phyloP scores from a whole-genome alignment of 768 basidiomycete genomes.

The Russula sp. region DNA sequence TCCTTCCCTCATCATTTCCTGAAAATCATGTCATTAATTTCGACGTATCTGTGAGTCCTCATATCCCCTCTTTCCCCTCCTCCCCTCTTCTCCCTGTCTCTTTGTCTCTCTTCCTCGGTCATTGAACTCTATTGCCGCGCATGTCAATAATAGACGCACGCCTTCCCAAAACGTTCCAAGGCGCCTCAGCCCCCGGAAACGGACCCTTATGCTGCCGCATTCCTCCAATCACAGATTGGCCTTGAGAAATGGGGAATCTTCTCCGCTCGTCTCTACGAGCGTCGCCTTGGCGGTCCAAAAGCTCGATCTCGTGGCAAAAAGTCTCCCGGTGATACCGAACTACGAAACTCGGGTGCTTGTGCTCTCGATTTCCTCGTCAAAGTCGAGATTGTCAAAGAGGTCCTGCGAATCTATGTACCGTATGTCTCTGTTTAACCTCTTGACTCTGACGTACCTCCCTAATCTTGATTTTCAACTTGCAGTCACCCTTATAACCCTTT shows the following conservation, averaged over 20 bases:
- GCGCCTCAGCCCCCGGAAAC: slow-evolving; percentile 18
- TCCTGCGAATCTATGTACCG: slow-evolving; percentile 42
- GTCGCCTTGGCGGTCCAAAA: slow-evolving; percentile 36
- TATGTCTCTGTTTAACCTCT: slow-evolving; percentile 26
- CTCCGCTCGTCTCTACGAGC: slow-evolving; percentile 40
- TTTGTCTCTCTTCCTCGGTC: neutral
- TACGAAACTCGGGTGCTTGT: slow-evolving; percentile 32
- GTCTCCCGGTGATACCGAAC: slow-evolving; percentile 25
- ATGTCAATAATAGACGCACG: slow-evolving; percentile 19
- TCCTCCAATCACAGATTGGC: slow-evolving; percentile 39
- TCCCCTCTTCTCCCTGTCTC: neutral
- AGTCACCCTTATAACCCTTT: slow-evolving; percentile 49
- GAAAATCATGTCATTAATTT: slow-evolving; percentile 25
- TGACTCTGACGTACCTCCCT: neutral
- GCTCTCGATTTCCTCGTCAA: slow-evolving; percentile 47
- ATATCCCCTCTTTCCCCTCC: slow-evolving; percentile 4
- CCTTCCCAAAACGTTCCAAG: slow-evolving; percentile 22
- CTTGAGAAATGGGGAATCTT: slow-evolving; percentile 39
- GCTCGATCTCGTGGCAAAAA: slow-evolving; percentile 28
- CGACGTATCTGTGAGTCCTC: slow-evolving; percentile 19
- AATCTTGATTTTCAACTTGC: slow-evolving; percentile 14
- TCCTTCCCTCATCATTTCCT: slow-evolving; percentile 21
- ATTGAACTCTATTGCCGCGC: slow-evolving; percentile 14
- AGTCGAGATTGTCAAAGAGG: slow-evolving; percentile 45
- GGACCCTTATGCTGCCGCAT: slow-evolving; percentile 39